Conservation (phyloP, 441 rosid genomes). For the Omphalea diandra region DNA sequence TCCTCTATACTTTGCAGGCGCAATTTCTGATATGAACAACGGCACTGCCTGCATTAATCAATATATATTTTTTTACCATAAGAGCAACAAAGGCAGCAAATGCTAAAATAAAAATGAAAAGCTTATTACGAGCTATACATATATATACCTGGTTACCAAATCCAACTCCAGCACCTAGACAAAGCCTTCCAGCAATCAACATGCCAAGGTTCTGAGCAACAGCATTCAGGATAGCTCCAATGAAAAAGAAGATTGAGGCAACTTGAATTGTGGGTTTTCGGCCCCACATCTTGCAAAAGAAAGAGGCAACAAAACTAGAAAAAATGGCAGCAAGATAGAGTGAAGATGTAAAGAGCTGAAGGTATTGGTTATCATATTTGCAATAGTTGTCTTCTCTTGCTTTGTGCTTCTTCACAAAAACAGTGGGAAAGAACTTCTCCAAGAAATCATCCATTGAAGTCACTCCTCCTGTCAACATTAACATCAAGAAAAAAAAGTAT, state of each 20-base stretch:
- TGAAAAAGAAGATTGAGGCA: conserved; percentile 45
- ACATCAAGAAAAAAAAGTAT: neutral
- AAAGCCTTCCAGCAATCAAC: conserved; percentile 42
- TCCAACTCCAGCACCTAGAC: conserved; percentile 50
- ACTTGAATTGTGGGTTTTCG: conserved; percentile 38
- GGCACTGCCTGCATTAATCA: conserved; percentile 58
- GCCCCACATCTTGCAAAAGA: conserved; percentile 35
- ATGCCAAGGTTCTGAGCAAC: conserved; percentile 31
- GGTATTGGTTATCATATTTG: conserved; percentile 41
- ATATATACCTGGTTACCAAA: conserved; percentile 50
- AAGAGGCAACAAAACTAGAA: conserved; percentile 34
- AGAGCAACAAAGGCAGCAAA: neutral
- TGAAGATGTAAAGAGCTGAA: conserved; percentile 51
- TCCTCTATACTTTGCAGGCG: conserved; percentile 62
- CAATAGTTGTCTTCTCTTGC: conserved; percentile 49
- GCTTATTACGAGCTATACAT: neutral
- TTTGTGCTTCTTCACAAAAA: conserved; percentile 38
- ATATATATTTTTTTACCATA: neutral
- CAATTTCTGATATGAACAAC: conserved; percentile 68
- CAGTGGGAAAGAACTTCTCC: conserved; percentile 42
- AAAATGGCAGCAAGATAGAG: conserved; percentile 46
- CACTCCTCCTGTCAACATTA: conserved; percentile 41
- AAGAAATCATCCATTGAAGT: conserved; percentile 56
- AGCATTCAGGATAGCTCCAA: conserved; percentile 37
- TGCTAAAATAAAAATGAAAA: neutral